Conservation (phyloP, 257 asterid genomes). For the Striga asiatica region DNA sequence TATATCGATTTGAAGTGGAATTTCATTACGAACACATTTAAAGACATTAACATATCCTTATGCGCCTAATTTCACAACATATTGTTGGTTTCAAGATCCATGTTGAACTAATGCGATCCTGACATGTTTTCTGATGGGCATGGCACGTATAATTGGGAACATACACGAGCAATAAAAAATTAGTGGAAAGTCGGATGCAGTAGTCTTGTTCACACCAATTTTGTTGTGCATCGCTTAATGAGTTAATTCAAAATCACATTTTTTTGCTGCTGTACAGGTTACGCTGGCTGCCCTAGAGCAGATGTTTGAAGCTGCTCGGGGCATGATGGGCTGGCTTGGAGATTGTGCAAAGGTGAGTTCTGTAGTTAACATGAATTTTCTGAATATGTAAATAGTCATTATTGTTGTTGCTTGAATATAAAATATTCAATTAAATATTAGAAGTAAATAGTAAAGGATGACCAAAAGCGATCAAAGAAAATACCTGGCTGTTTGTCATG, state of each 20-base stretch:
- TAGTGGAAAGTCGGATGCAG: slow-evolving; percentile 10
- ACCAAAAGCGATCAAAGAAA: no score
- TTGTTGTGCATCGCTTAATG: slow-evolving; percentile 9
- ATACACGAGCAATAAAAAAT: background rate
- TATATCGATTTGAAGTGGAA: background rate
- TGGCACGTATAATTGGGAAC: background rate
- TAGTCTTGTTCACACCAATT: background rate
- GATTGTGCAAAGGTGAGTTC: slow-evolving; percentile 87
- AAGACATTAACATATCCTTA: background rate
- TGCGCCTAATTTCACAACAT: background rate
- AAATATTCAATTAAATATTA: no score
- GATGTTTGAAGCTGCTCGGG: slow-evolving; percentile 91
- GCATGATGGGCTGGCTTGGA: slow-evolving; percentile 96
- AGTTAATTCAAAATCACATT: background rate
- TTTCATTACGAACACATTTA: background rate
- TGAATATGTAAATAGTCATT: background rate
- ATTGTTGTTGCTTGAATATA: no score
- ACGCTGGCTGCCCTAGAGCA: slow-evolving; percentile 86
- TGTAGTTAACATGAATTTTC: slow-evolving; percentile 2
- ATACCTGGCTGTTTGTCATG: background rate
- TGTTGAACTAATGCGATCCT: background rate
- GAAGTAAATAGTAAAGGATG: no score
- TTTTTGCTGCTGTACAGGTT: slow-evolving; percentile 35
- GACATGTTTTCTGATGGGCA: background rate
- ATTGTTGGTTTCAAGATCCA: background rate